Conservation (phyloP, 140 eudicot species). For the Cichorium intybus region DNA sequence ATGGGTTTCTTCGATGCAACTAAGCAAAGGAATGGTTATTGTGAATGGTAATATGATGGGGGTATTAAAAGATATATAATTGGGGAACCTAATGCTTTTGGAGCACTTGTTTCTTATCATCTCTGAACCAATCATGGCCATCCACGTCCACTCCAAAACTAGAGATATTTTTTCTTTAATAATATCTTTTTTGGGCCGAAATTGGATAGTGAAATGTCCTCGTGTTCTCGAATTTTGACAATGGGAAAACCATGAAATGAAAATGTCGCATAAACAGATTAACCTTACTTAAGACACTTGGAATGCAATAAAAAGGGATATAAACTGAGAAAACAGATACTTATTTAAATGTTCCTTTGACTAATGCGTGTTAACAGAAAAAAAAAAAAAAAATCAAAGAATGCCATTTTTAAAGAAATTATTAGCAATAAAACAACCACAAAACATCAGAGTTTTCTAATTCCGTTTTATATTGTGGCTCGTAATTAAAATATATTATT, state of each 20-base stretch:
- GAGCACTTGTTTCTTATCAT: conserved; percentile 68
- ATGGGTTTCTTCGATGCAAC: neutral
- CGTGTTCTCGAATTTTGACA: neutral
- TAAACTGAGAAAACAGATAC: too few species aligned
- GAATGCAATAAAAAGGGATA: too few species aligned
- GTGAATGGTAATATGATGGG: conserved; percentile 10
- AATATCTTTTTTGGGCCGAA: conserved; percentile 16
- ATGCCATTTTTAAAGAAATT: too few species aligned
- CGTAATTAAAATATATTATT: too few species aligned
- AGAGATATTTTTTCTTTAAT: conserved; percentile 5
- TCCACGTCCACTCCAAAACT: conserved; percentile 37
- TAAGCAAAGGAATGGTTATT: neutral
- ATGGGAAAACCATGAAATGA: neutral
- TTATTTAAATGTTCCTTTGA: neutral
- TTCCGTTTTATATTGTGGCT: too few species aligned
- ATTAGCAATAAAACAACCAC: too few species aligned
- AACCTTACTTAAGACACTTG: too few species aligned
- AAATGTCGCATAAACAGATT: too few species aligned
- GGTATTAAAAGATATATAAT: conserved; percentile 36
- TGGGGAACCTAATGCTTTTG: conserved; percentile 21
- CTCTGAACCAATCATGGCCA: conserved; percentile 27
- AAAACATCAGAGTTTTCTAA: too few species aligned
- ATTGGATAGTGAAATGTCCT: neutral
- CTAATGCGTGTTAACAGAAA: neutral
- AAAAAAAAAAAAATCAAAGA: too few species aligned